A percentile compares a stretch with the other conserved stretches of the same genome.
Evolutionary conservation across 192 early-diverging fungal species (phyloP).

Genomic region (Diversispora eburnea): DNA sequence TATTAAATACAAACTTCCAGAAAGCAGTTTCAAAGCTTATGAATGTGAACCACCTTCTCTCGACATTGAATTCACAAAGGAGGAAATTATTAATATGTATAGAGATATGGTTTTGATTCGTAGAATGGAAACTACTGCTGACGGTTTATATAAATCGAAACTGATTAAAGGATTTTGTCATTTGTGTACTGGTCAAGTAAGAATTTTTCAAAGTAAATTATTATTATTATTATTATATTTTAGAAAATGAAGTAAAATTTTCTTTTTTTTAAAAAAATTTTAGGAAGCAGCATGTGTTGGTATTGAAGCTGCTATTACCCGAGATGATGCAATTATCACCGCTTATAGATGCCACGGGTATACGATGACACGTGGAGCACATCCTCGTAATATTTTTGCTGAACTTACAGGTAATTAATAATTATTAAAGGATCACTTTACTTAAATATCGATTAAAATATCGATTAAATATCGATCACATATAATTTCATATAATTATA

Average conservation of each 20-base stretch:
- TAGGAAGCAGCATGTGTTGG: conserved; percentile 88
- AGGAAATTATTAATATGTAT: conserved; percentile 80
- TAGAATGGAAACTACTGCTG: conserved; percentile 89
- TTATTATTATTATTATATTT: neutral
- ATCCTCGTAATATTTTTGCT: conserved; percentile 61
- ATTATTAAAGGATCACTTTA: neutral
- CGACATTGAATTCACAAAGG: conserved; percentile 60
- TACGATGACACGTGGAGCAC: conserved; percentile 80
- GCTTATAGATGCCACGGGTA: conserved; percentile 99
- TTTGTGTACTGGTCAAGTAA: conserved; percentile 93
- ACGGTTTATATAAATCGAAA: conserved; percentile 94
- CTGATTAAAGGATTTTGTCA: conserved; percentile 98
- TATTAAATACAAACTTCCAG: conserved; percentile 69
- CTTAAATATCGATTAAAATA: neutral
- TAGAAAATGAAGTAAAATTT: neutral
- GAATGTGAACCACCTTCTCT: conserved; percentile 71
- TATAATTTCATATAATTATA: neutral
- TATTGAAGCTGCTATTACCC: conserved; percentile 86
- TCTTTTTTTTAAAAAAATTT: conserved; percentile 27
- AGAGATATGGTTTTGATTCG: conserved; percentile 85
- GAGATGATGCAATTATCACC: conserved; percentile 91
- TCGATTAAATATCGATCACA: too few relatives aligned
- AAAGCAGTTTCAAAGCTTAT: conserved; percentile 75
- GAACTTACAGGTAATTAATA: conserved; percentile 63
- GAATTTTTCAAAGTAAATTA: neutral